A percentile compares a stretch with the other conserved stretches of the same genome.
phyloP scores from a whole-genome alignment of 2,329 filamentous ascomycete genomes.

The Fusarium nanum region DNA sequence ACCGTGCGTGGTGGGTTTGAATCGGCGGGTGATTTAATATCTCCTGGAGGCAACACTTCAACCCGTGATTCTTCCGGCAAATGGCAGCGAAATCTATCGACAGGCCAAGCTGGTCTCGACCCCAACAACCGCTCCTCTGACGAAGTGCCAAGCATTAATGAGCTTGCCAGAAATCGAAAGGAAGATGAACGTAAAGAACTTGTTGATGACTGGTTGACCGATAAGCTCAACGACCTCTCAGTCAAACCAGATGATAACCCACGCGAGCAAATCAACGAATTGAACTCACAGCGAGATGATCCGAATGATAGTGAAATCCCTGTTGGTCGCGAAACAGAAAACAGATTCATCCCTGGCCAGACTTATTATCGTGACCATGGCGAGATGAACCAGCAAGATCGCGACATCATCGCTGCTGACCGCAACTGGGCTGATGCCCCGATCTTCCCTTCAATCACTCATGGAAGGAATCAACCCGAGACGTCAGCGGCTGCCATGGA shows the following conservation, averaged over 20 bases:
- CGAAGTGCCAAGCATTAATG: constrained; percentile 63
- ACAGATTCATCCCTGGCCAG: constrained; percentile 61
- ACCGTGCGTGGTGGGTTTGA: constrained; percentile 52
- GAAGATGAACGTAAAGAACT: constrained; percentile 60
- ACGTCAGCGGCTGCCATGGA: constrained; percentile 66
- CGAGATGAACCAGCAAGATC: constrained; percentile 59
- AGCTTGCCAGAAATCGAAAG: constrained; percentile 57
- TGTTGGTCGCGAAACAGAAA: constrained; percentile 61
- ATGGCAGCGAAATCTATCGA: constrained; percentile 55
- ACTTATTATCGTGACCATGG: constrained; percentile 60
- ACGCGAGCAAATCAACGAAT: constrained; percentile 34
- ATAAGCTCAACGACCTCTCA: constrained; percentile 48
- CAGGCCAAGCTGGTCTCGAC: constrained; percentile 60
- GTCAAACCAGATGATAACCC: constrained; percentile 44
- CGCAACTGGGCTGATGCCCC: constrained; percentile 64
- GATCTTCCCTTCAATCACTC: constrained; percentile 58
- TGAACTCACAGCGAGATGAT: constrained; percentile 43
- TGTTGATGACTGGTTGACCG: constrained; percentile 64
- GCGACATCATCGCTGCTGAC: constrained; percentile 61
- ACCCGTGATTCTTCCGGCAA: constrained; percentile 56
- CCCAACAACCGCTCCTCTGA: constrained; percentile 58
- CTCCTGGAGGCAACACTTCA: constrained; percentile 42
- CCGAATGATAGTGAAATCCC: constrained; percentile 56
- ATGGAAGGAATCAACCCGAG: constrained; percentile 58
- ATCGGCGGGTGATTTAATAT: constrained; percentile 56